Evolutionary conservation across 2,329 filamentous ascomycete genomes (phyloP), one percentile per base, ranked within the genome.

Genomic region (Hysterium pulicare): DNA sequence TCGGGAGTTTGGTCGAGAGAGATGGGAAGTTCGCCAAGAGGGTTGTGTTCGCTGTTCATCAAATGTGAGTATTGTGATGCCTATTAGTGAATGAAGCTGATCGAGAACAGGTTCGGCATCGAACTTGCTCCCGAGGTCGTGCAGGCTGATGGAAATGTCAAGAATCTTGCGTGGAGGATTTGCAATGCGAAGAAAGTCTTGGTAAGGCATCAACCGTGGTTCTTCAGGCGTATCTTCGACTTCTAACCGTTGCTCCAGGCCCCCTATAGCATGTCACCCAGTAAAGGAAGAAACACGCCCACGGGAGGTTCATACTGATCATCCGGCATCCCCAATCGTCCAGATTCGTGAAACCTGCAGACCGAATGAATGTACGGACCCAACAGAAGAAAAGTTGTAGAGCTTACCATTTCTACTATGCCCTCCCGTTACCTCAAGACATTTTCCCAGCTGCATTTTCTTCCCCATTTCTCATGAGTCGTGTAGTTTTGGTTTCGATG

Each of bases 181-280:
- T 93, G 86, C 66, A 95, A 95, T 64, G 93, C 93, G 26, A 96
- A 96, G 74, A 88, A 90, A 69, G 93, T 95, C 51, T 68, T 97
- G 70, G 89, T 94, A 73, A 72, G 86, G 77, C 8, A 24, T 9
- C 19, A 21, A 5, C 22, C 21, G 16, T 41, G 8, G 20, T 33
- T 33, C 11, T 15, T 15, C 19, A 30, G 20, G n/a, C 10, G 11
- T 21, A 11, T 23, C 34, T 41, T 24, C 31, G 24, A 33, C 33
- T 34, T 39, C 8, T 40, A 31, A 45, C 24, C 11, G 11, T 11
- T 15, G 11, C 17, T 34, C 10, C 24, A 70, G 59, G 71, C 71
- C 41, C 73, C 73, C 24, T 76, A 75, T 53, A 74, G 71, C 52
- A 73, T 75, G 71, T 68, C 69, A 6, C 54, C 63, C 15, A 69